Percentiles rank a stretch among this genome's conserved stretches.
phyloP scores from a whole-genome alignment of 768 basidiomycete genomes.

The Termitomyces sp. region DNA sequence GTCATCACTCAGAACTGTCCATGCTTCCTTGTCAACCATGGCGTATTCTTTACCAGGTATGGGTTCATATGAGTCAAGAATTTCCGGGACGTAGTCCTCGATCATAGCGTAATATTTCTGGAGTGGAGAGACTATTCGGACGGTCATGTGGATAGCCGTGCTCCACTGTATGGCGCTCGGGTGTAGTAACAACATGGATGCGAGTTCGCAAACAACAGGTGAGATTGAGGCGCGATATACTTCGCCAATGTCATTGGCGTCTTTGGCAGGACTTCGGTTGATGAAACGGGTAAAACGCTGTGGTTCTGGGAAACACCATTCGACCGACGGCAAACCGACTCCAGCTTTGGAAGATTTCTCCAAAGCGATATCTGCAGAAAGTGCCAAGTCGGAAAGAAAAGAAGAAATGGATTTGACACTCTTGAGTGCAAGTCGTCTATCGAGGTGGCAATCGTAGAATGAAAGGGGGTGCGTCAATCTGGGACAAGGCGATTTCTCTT shows the following conservation, averaged over 20 bases:
- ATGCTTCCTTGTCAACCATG: too few relatives aligned
- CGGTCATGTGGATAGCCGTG: background rate
- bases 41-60: too few relatives aligned
- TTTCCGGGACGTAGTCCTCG: background rate
- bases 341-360: background rate
- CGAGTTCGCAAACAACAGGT: background rate
- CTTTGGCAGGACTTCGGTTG: too few relatives aligned
- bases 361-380: background rate
- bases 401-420: background rate
- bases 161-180: background rate
- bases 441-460: conserved; percentile 7
- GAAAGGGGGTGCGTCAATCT: background rate
- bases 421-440: conserved; percentile 3
- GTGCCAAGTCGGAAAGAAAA: background rate
- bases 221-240: background rate
- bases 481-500: background rate
- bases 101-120: background rate
- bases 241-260: background rate
- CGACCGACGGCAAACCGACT: background rate
- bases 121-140: background rate
- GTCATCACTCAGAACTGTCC: too few relatives aligned
- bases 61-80: background rate
- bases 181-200: conserved; percentile 2
- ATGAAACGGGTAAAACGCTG: background rate
- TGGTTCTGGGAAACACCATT: background rate